These are phyloP conservation scores for Calocera cornea DNA, from an alignment of 768 basidiomycete genomes.

Conservation along the genomic window DNA sequence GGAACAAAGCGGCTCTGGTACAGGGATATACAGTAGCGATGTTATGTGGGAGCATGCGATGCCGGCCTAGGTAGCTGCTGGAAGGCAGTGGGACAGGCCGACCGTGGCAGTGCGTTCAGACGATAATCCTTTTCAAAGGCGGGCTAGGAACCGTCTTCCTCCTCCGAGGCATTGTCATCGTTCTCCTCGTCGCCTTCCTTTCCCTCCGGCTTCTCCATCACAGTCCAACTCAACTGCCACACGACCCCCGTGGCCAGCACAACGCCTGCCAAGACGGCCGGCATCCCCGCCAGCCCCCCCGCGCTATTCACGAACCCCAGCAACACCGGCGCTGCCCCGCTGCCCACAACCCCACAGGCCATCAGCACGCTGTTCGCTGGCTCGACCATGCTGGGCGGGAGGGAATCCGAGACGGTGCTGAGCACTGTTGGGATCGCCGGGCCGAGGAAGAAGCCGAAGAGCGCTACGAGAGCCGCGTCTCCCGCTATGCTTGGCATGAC, in stretches of 20 bases:
- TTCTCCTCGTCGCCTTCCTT: not conserved
- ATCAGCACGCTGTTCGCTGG: not conserved
- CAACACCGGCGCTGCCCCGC: not conserved
- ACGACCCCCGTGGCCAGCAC: not conserved
- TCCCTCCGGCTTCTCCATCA: not conserved
- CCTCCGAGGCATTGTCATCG: not conserved
- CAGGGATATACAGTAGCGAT: no score
- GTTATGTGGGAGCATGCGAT: no score
- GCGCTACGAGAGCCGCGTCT: not conserved
- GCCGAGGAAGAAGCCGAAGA: slow-evolving; percentile 3
- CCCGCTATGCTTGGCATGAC: not conserved
- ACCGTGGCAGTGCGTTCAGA: no score
- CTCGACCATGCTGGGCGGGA: not conserved
- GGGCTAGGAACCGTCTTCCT: no score
- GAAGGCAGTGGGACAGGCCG: no score
- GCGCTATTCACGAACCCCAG: not conserved
- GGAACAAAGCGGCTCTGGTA: no score
- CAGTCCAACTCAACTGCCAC: not conserved
- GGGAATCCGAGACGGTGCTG: not conserved
- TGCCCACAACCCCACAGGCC: not conserved
- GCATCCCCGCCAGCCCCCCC: not conserved
- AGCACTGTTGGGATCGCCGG: not conserved
- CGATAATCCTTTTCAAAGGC: no score
- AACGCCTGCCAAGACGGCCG: not conserved
- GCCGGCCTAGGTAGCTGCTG: no score